Percentiles rank a stretch among this genome's conserved stretches.
Evolutionary conservation across 352 stramenopile species (phyloP).

Genomic region (Phytophthora ohioensis): DNA sequence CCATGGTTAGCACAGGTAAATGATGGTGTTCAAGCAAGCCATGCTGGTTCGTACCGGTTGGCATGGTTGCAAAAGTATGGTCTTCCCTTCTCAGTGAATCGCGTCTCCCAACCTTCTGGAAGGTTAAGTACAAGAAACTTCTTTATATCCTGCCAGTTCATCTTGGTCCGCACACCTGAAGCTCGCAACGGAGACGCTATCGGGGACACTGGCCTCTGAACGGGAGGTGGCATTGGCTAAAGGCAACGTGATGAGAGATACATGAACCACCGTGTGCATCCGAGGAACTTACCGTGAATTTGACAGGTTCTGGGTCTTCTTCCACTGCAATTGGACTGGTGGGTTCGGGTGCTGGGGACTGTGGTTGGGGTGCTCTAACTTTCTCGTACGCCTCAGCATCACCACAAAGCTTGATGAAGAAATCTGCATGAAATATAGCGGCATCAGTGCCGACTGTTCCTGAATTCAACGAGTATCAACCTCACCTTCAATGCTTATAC

Average conservation of each 20-base stretch:
- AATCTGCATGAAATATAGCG: conserved; percentile 48
- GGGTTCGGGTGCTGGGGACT: conserved; percentile 15
- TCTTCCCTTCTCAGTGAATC: conserved; percentile 81
- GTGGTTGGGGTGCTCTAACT: conserved; percentile 22
- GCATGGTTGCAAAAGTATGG: conserved; percentile 88
- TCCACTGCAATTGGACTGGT: conserved; percentile 18
- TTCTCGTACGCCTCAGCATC: conserved; percentile 64
- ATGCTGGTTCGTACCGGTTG: conserved; percentile 52
- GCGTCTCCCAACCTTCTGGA: conserved; percentile 81
- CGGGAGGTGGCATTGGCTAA: conserved; percentile 31
- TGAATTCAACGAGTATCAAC: background rate
- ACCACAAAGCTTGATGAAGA: conserved; percentile 79
- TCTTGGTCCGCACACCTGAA: conserved; percentile 37
- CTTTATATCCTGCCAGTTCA: conserved; percentile 84
- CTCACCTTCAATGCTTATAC: conserved; percentile 78
- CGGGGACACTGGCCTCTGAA: conserved; percentile 22
- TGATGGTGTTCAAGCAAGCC: background rate
- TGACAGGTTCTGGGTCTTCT: conserved; percentile 26
- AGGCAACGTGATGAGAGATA: background rate
- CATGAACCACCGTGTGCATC: no score
- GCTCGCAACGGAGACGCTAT: conserved; percentile 42
- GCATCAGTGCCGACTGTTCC: background rate
- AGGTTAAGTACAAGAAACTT: conserved; percentile 74
- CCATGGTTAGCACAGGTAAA: background rate
- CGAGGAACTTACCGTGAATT: conserved; percentile 32